Conservation (phyloP, 345 rosid genomes). For the Brassica carinata region DNA sequence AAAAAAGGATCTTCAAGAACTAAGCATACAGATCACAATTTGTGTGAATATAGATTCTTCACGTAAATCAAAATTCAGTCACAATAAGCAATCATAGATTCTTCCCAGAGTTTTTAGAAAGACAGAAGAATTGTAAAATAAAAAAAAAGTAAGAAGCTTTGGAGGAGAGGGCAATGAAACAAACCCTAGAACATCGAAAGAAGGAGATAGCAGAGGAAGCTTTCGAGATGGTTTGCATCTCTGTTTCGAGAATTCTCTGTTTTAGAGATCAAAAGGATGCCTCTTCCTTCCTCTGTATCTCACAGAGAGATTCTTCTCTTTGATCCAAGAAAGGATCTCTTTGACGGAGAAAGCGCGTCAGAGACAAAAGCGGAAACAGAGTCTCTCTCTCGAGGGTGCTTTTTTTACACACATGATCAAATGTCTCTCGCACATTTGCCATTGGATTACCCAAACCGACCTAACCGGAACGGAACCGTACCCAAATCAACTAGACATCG, state of each 20-base stretch:
- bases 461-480: not conserved
- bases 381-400: not conserved
- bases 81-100: not conserved
- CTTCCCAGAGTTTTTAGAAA: not conserved
- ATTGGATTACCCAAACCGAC: not conserved
- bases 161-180: slow-evolving; percentile 14
- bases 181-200: slow-evolving; percentile 66
- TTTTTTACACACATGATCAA: not conserved
- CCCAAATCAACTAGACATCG: not conserved
- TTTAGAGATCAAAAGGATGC: not conserved
- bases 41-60: not conserved
- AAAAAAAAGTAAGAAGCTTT: not conserved
- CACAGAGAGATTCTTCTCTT: slow-evolving; percentile 10
- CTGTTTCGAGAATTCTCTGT: slow-evolving; percentile 8
- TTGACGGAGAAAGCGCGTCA: slow-evolving; percentile 17
- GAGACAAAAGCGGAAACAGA: not conserved
- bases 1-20: not conserved
- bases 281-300: not conserved
- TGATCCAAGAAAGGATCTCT: slow-evolving; percentile 11
- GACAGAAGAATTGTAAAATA: not conserved
- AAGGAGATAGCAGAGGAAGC: slow-evolving; percentile 78
- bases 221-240: slow-evolving; percentile 68
- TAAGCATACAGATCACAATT: not conserved
- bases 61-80: no score
- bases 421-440: not conserved